Evolutionary conservation across 768 basidiomycete genomes (phyloP).

Genomic region (Lanmaoa rubissima): DNA sequence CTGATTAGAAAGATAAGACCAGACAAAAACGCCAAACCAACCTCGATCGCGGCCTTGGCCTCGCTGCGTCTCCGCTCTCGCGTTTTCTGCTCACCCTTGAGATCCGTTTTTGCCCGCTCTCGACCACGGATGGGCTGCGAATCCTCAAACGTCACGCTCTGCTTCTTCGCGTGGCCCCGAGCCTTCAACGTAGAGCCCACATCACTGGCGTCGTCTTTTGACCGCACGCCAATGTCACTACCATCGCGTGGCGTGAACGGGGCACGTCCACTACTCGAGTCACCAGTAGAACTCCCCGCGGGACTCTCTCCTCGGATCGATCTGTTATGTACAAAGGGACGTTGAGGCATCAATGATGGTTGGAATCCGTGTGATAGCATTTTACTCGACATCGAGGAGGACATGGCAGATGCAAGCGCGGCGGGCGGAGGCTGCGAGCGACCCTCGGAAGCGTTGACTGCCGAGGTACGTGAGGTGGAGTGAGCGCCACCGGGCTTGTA

Average conservation of each 20-base stretch:
- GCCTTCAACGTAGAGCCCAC: constrained; percentile 29
- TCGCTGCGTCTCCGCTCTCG: constrained; percentile 75
- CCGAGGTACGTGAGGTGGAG: constrained; percentile 7
- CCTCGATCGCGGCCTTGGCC: constrained; percentile 87
- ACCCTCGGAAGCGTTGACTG: constrained; percentile 6
- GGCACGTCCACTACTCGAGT: constrained; percentile 73
- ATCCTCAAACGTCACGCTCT: constrained; percentile 73
- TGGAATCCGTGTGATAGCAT: constrained; percentile 28
- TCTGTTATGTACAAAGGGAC: constrained; percentile 54
- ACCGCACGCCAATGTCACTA: constrained; percentile 49
- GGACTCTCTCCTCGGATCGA: constrained; percentile 57
- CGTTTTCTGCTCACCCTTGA: constrained; percentile 52
- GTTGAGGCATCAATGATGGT: constrained; percentile 34
- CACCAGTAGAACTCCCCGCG: constrained; percentile 76
- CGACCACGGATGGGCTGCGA: constrained; percentile 32
- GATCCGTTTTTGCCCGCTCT: constrained; percentile 31
- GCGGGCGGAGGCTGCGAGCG: constrained; percentile 14
- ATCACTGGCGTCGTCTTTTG: constrained; percentile 23
- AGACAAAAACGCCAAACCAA: constrained; percentile 29
- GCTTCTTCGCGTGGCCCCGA: constrained; percentile 45
- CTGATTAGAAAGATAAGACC: neutral
- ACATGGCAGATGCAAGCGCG: constrained; percentile 5
- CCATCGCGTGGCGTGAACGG: constrained; percentile 80
- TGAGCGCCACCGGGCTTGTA: constrained; percentile 14
- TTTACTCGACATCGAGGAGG: constrained; percentile 13